Evolutionary conservation across 495 filamentous ascomycete genomes (phyloP).

Genomic region (Pyrenopolyporus hunteri): DNA sequence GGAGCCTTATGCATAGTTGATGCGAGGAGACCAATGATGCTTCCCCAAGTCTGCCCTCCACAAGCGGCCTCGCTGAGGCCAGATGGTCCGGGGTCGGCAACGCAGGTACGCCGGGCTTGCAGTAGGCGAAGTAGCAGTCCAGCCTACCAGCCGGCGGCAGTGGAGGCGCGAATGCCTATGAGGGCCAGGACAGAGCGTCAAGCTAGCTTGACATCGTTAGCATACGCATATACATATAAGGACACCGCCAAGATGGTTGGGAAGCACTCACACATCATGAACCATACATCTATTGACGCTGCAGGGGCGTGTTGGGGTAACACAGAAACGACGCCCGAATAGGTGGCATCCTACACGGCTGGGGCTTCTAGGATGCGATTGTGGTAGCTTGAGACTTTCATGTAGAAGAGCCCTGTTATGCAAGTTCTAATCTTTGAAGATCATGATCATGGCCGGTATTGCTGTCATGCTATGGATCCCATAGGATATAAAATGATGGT

Average conservation of each 20-base stretch:
- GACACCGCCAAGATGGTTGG: slow-evolving; percentile 17
- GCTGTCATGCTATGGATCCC: not conserved
- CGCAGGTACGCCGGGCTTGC: slow-evolving; percentile 32
- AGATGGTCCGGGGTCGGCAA: slow-evolving; percentile 28
- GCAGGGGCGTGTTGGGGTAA: not conserved
- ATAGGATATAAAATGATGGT: slow-evolving; percentile 1
- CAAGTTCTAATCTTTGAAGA: not conserved
- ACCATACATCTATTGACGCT: slow-evolving; percentile 19
- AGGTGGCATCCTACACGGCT: not conserved
- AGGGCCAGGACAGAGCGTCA: slow-evolving; percentile 5
- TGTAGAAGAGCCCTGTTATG: too few relatives aligned
- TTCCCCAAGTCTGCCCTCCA: not conserved
- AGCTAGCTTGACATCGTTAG: slow-evolving; percentile 3
- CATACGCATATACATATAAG: slow-evolving; percentile 21
- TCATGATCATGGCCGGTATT: slow-evolving; percentile 9
- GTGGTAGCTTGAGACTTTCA: not conserved
- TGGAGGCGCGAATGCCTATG: slow-evolving; percentile 22
- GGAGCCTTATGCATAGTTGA: slow-evolving; percentile 8
- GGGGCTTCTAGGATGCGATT: not conserved
- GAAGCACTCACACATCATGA: slow-evolving; percentile 9
- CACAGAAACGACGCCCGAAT: not conserved
- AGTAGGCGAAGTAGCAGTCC: slow-evolving; percentile 20
- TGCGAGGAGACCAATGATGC: slow-evolving; percentile 4
- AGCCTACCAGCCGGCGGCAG: slow-evolving; percentile 31
- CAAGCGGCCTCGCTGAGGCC: slow-evolving; percentile 4